A percentile compares a stretch with the other conserved stretches of the same genome.
Evolutionary conservation across 306 rosid genomes (phyloP).

Genomic region (Prunus kanzakura): DNA sequence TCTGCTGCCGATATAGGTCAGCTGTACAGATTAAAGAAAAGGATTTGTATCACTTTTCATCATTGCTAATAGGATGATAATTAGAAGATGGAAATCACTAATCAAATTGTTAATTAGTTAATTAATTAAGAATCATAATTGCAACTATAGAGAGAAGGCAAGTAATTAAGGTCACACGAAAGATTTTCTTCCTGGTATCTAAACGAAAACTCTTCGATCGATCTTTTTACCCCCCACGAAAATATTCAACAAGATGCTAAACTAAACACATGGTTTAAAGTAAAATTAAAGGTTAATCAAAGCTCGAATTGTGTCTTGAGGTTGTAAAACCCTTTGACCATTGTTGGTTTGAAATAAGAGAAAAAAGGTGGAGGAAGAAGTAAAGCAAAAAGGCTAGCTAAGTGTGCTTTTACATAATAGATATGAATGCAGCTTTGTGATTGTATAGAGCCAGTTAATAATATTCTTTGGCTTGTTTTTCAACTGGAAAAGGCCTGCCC

Average conservation of each 20-base stretch:
- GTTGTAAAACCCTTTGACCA: conserved; percentile 5
- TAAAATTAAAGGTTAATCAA: too few relatives aligned
- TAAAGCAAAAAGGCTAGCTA: conserved; percentile 10
- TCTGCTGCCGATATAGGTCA: conserved; percentile 6
- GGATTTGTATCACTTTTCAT: conserved; percentile 38
- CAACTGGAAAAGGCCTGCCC: conserved; percentile 11
- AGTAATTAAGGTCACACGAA: conserved; percentile 32
- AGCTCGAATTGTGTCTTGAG: background rate
- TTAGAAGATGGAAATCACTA: background rate
- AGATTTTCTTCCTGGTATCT: conserved; percentile 27
- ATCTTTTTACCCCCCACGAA: conserved; percentile 18
- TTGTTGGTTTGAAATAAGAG: background rate
- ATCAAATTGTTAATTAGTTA: too few relatives aligned
- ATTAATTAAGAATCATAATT: conserved; percentile 28
- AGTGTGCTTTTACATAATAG: conserved; percentile 18
- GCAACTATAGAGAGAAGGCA: conserved; percentile 39
- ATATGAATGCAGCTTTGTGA: conserved; percentile 28
- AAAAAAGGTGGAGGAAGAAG: background rate
- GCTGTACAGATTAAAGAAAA: conserved; percentile 24
- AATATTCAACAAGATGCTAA: background rate
- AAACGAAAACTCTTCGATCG: background rate
- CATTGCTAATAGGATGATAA: conserved; percentile 37
- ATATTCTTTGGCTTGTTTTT: background rate
- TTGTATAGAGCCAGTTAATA: conserved; percentile 3
- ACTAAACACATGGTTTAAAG: background rate